These are phyloP conservation scores for Tilletia caries DNA, from an alignment of 1,284 basidiomycete species.

Conservation along the genomic window DNA sequence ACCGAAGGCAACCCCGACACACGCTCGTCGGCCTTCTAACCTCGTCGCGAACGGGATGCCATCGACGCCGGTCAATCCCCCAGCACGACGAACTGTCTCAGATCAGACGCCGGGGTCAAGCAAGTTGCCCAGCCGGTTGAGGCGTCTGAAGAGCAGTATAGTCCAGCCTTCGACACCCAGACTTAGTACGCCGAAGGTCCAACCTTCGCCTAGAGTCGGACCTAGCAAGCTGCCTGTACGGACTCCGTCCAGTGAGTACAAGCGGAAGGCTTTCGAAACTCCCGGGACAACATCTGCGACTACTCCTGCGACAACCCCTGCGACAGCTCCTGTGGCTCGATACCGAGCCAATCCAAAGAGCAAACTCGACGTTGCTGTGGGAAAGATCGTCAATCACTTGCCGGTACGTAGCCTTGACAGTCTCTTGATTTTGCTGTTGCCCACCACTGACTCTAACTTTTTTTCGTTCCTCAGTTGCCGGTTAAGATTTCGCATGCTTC, in stretches of 20 bases:
- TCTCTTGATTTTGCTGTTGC: background rate
- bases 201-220: background rate
- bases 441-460: background rate
- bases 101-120: background rate
- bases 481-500: slow-evolving; percentile 6
- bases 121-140: background rate
- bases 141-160: background rate
- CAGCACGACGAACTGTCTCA: background rate
- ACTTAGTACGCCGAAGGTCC: background rate
- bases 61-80: background rate
- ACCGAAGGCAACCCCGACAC: background rate
- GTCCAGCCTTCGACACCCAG: background rate
- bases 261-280: background rate
- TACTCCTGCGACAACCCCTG: slow-evolving; percentile 55
- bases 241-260: background rate
- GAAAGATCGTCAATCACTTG: slow-evolving; percentile 80
- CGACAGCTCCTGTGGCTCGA: slow-evolving; percentile 43
- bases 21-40: background rate
- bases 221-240: slow-evolving; percentile 9
- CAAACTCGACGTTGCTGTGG: slow-evolving; percentile 85
- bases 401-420: too few species aligned
- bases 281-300: slow-evolving; percentile 6
- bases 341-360: slow-evolving; percentile 82
- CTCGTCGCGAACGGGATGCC: background rate
- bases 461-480: slow-evolving; percentile 9